Evolutionary conservation across 345 rosid genomes (phyloP).

Genomic region (Pelargonium nanum): DNA sequence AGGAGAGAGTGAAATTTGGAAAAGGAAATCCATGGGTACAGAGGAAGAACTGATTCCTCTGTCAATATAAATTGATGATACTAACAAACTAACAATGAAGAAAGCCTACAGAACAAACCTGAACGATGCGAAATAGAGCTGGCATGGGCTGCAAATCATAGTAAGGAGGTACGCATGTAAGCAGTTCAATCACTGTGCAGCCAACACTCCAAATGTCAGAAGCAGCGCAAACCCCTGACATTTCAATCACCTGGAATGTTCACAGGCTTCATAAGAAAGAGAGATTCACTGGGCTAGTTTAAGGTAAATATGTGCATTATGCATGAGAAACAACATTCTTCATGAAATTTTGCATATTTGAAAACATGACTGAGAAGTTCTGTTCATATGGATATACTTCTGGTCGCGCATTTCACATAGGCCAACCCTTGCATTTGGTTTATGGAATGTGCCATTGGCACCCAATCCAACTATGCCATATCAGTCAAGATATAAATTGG

Average conservation of each 20-base stretch:
- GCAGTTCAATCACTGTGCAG: slow-evolving; percentile 96
- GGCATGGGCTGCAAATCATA: slow-evolving; percentile 98
- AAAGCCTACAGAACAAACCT: slow-evolving; percentile 43
- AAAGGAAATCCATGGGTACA: not conserved
- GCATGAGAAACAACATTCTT: not conserved
- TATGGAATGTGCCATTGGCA: not conserved
- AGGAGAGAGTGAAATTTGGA: too few relatives aligned
- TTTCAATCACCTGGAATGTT: slow-evolving; percentile 82
- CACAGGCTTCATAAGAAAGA: slow-evolving; percentile 14
- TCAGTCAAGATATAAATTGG: too few relatives aligned
- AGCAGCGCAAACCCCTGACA: slow-evolving; percentile 99
- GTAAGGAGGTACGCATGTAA: slow-evolving; percentile 96
- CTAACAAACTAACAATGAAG: not conserved
- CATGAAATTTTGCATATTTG: not conserved
- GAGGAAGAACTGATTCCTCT: not conserved
- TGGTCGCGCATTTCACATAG: not conserved
- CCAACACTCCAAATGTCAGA: slow-evolving; percentile 99
- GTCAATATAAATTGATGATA: too few relatives aligned
- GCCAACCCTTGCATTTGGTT: too few relatives aligned
- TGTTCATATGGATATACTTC: not conserved
- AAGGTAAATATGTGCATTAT: not conserved
- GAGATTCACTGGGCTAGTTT: not conserved
- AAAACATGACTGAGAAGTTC: not conserved
- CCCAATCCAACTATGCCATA: not conserved
- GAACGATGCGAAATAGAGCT: slow-evolving; percentile 95